Evolutionary conservation across 306 rosid species (phyloP).

Genomic region (Cyamopsis tetragonoloba): DNA sequence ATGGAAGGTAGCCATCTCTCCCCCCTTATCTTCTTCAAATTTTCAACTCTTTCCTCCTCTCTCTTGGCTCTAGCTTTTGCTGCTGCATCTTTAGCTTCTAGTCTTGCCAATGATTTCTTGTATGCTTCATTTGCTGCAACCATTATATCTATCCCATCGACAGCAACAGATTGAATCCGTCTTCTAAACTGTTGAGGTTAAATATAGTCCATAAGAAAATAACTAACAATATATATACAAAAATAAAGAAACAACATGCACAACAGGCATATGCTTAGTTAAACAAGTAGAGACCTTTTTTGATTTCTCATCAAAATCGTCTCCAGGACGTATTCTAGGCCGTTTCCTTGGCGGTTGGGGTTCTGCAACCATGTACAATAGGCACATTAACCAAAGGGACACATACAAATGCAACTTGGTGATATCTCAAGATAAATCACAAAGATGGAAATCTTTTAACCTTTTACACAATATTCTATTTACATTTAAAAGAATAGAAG

Average conservation of each 20-base stretch:
- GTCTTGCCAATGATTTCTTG: slow-evolving; percentile 60
- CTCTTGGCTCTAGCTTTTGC: slow-evolving; percentile 62
- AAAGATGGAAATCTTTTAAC: neutral
- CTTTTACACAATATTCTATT: neutral
- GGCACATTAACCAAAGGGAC: slow-evolving; percentile 20
- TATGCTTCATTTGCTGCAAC: slow-evolving; percentile 51
- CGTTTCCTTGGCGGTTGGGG: slow-evolving; percentile 51
- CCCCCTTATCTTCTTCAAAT: slow-evolving; percentile 77
- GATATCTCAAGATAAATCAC: slow-evolving; percentile 13
- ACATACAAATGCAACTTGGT: slow-evolving; percentile 10
- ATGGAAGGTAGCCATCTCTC: slow-evolving; percentile 91
- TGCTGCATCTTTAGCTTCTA: slow-evolving; percentile 64
- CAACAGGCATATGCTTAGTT: neutral
- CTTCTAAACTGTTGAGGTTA: slow-evolving; percentile 52
- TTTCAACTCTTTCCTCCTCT: slow-evolving; percentile 76
- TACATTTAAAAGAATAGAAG: neutral
- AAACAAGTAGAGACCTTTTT: slow-evolving; percentile 55
- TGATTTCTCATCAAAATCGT: slow-evolving; percentile 75
- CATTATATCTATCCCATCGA: slow-evolving; percentile 56
- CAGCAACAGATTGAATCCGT: slow-evolving; percentile 47
- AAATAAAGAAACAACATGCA: neutral
- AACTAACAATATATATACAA: neutral
- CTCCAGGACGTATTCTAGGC: slow-evolving; percentile 78
- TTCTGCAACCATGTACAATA: slow-evolving; percentile 52
- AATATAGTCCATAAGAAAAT: slow-evolving; percentile 15